Evolutionary conservation across 169 alveolate genomes (phyloP).

Genomic region (Eimeria necatrix): DNA sequence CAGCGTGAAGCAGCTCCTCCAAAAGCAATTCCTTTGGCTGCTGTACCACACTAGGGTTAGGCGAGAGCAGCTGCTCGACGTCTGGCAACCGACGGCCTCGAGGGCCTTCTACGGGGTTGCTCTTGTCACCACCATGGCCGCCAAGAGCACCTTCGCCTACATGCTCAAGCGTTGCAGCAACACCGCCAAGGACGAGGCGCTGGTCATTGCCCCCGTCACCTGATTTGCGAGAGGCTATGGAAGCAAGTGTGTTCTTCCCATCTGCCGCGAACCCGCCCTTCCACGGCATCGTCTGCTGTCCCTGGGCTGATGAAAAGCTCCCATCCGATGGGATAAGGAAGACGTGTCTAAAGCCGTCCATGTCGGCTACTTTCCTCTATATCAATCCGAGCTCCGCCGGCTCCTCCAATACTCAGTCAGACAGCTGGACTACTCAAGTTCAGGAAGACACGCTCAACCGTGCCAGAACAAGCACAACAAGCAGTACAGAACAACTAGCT

Average conservation of each 20-base stretch:
- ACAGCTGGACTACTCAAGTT: too few species aligned
- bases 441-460: too few species aligned
- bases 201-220: neutral
- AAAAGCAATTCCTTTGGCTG: neutral
- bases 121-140: neutral
- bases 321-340: constrained; percentile 23
- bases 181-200: neutral
- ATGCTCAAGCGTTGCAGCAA: neutral
- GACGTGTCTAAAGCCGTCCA: neutral
- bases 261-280: neutral
- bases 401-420: too few species aligned
- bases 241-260: neutral
- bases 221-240: neutral
- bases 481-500: too few species aligned
- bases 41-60: neutral
- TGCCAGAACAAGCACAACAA: too few species aligned
- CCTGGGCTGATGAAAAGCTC: neutral
- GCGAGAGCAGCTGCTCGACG: neutral
- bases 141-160: neutral
- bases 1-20: neutral
- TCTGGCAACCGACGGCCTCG: neutral
- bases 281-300: neutral
- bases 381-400: too few species aligned
- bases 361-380: neutral
- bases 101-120: neutral